These are phyloP conservation scores for Coniferiporia sulphurascens DNA, from an alignment of 1,284 basidiomycete species.

Conservation along the genomic window DNA sequence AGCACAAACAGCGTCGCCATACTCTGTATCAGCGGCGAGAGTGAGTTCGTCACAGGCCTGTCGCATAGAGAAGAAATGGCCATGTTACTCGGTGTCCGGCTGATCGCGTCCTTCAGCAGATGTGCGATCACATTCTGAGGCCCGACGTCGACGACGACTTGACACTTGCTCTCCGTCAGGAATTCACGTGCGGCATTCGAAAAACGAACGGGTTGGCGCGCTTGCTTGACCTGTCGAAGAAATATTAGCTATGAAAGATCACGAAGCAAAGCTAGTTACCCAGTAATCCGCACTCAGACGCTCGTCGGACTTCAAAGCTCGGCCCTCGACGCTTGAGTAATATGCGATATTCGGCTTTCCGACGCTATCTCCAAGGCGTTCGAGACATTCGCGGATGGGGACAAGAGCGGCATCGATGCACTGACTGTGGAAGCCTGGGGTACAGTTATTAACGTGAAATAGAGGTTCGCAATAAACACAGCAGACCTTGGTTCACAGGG, in stretches of 20 bases:
- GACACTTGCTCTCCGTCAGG: slow-evolving; percentile 22
- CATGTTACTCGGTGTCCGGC: slow-evolving; percentile 20
- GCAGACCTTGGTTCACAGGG: slow-evolving; percentile 29
- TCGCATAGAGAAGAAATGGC: slow-evolving; percentile 26
- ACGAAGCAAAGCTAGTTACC: slow-evolving; percentile 22
- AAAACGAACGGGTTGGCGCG: slow-evolving; percentile 31
- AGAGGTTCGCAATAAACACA: not conserved
- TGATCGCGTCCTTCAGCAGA: slow-evolving; percentile 27
- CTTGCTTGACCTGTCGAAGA: slow-evolving; percentile 29
- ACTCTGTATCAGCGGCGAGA: slow-evolving; percentile 27
- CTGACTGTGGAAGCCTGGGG: slow-evolving; percentile 33
- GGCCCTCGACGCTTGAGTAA: slow-evolving; percentile 29
- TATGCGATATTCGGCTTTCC: slow-evolving; percentile 25
- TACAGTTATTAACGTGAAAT: not conserved
- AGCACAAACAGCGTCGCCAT: slow-evolving; percentile 28
- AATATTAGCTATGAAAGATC: not conserved
- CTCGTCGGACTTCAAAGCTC: slow-evolving; percentile 21
- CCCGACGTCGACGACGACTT: slow-evolving; percentile 31
- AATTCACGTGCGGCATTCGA: slow-evolving; percentile 24
- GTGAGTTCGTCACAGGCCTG: slow-evolving; percentile 31
- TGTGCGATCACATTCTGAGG: slow-evolving; percentile 33
- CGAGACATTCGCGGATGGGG: slow-evolving; percentile 27
- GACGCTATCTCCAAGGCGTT: slow-evolving; percentile 21
- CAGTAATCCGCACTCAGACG: slow-evolving; percentile 28
- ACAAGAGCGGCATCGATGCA: slow-evolving; percentile 28